A percentile compares a stretch with the other conserved stretches of the same genome.
Conservation (phyloP, 805 yeast genomes). For the Candida easanensis region DNA sequence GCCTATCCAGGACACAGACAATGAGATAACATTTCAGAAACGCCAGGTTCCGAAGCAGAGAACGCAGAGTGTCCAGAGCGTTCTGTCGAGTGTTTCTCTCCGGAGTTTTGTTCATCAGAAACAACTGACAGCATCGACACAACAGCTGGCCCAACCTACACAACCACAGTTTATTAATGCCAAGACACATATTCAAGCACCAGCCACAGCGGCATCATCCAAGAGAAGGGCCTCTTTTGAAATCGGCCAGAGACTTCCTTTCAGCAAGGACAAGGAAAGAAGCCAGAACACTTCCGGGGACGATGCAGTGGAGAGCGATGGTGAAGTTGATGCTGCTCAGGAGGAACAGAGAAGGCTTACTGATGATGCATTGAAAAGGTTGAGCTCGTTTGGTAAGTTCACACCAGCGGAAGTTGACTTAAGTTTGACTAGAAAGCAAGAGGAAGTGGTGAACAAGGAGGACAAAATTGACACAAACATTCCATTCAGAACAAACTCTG, state of each 20-base stretch:
- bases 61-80: conserved; percentile 39
- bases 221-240: conserved; percentile 31
- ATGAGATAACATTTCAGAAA: conserved; percentile 59
- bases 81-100: conserved; percentile 57
- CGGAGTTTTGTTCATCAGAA: conserved; percentile 44
- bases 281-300: conserved; percentile 9
- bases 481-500: conserved; percentile 6
- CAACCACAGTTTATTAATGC: conserved; percentile 28
- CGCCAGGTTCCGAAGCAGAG: conserved; percentile 54
- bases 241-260: conserved; percentile 34
- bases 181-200: conserved; percentile 39
- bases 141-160: conserved; percentile 6
- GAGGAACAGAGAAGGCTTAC: conserved; percentile 34
- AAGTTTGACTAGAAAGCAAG: conserved; percentile 11
- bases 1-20: conserved; percentile 8
- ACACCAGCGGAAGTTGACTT: conserved; percentile 29
- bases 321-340: conserved; percentile 26
- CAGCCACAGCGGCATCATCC: conserved; percentile 36
- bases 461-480: conserved; percentile 9
- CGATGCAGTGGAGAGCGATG: conserved; percentile 23
- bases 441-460: conserved; percentile 4
- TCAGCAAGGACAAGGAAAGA: conserved; percentile 29
- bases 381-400: conserved; percentile 30
- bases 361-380: conserved; percentile 36
- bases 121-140: background rate